Percentiles rank a stretch among this genome's conserved stretches.
phyloP scores from a whole-genome alignment of 2,329 filamentous ascomycete species.

The Diaporthe ampelina region DNA sequence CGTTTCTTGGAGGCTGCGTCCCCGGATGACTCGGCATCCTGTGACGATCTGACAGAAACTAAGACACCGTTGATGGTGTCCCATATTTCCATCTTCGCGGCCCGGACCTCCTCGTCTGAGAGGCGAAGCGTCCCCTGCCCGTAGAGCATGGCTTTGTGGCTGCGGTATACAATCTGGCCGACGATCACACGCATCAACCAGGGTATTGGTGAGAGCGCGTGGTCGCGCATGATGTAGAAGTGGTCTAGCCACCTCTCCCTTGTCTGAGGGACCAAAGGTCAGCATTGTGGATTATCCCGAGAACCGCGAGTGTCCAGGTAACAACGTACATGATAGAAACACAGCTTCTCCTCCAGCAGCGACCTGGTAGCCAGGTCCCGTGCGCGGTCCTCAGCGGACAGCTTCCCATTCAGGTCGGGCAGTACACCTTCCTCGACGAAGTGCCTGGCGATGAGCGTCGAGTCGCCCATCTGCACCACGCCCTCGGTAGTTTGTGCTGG shows the following conservation, averaged over 20 bases:
- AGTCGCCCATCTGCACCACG: slow-evolving; percentile 60
- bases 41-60: slow-evolving; percentile 41
- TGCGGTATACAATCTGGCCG: slow-evolving; percentile 63
- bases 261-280: slow-evolving; percentile 46
- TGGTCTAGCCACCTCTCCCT: slow-evolving; percentile 72
- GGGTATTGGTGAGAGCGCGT: slow-evolving; percentile 62
- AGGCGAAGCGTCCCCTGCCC: slow-evolving; percentile 70
- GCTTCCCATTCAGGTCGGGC: slow-evolving; percentile 61
- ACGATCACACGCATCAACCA: slow-evolving; percentile 66
- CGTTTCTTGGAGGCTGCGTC: slow-evolving; percentile 28
- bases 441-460: slow-evolving; percentile 65
- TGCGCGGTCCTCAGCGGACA: slow-evolving; percentile 56
- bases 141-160: slow-evolving; percentile 58
- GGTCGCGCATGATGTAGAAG: slow-evolving; percentile 69
- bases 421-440: slow-evolving; percentile 59
- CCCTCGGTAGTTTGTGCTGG: slow-evolving; percentile 25
- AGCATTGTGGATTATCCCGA: background rate
- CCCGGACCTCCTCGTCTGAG: slow-evolving; percentile 61
- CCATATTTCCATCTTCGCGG: slow-evolving; percentile 67
- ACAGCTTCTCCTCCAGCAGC: slow-evolving; percentile 72
- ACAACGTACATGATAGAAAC: slow-evolving; percentile 65
- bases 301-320: background rate
- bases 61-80: slow-evolving; percentile 62
- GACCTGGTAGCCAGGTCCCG: slow-evolving; percentile 67
- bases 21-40: background rate